These are phyloP conservation scores for Podaxis sp. DNA, from an alignment of 768 basidiomycete genomes.

Conservation along the genomic window DNA sequence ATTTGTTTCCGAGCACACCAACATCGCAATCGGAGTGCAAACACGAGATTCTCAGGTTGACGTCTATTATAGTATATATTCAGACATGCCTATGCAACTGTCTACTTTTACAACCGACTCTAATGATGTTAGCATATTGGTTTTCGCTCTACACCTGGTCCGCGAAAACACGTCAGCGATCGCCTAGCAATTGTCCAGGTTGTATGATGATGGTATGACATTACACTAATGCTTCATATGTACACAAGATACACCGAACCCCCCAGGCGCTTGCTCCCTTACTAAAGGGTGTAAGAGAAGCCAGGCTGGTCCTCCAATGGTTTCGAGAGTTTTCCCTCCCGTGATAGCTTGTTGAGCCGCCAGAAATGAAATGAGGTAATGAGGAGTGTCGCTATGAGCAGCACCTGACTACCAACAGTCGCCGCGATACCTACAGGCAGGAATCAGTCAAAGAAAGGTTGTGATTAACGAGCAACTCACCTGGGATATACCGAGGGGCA, in stretches of 20 bases:
- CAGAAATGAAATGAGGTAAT: conserved; percentile 11
- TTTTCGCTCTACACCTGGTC: no score
- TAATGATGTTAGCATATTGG: no score
- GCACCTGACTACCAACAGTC: conserved; percentile 10
- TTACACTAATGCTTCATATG: neutral
- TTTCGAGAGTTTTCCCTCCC: conserved; percentile 12
- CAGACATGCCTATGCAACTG: no score
- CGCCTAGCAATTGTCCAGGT: no score
- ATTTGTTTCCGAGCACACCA: no score
- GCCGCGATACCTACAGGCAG: conserved; percentile 9
- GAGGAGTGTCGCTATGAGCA: conserved; percentile 11
- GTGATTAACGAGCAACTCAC: conserved; percentile 19
- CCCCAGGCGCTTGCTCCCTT: neutral
- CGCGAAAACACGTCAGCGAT: no score
- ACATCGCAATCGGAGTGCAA: no score
- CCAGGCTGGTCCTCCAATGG: conserved; percentile 16
- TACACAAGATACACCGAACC: neutral
- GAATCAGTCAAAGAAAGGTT: neutral
- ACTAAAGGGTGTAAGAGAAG: conserved; percentile 17
- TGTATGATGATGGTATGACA: neutral
- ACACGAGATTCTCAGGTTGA: no score
- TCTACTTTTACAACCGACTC: no score
- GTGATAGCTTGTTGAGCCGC: conserved; percentile 22
- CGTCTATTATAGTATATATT: no score
- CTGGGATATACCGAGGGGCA: conserved; percentile 19